Evolutionary conservation across 139 green algal genomes (phyloP), one percentile per base, ranked within the genome.

Genomic region (Chlorella sorokiniana): DNA sequence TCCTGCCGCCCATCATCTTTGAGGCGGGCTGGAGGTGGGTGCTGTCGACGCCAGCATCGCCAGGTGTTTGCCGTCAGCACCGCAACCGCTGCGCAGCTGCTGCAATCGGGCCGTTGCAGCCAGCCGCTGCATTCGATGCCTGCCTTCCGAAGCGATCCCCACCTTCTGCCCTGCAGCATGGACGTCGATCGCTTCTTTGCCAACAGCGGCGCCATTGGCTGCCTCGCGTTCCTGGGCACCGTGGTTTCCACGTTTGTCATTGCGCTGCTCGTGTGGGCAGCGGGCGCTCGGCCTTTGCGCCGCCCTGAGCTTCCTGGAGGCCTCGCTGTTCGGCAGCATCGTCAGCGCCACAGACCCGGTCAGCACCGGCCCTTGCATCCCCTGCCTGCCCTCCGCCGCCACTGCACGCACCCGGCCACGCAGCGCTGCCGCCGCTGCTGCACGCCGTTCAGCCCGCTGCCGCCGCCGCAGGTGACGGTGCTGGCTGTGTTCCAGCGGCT

Each of bases 1-100:
- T 95, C 0, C 84, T 95, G n/a, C 91, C 91, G 14, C 91, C 92
- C 45, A 95, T 95, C 71, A 91, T 95, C 29, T 94, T 93, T 79
- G 82, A 86, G 18, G 81, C 88, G 4, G 91, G 91, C 16, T 94
- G 88, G n/a, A 62, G 41, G n/a, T 61, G 62, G 18, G 62, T 10
- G n/a, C n/a, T n/a, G n/a, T n/a, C n/a, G n/a, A n/a, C n/a, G n/a
- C n/a, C n/a, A n/a, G n/a, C n/a, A n/a, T n/a, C n/a, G n/a, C n/a
- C n/a, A n/a, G n/a, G n/a, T n/a, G n/a, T n/a, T n/a, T n/a, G n/a
- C n/a, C n/a, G n/a, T n/a, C n/a, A n/a, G n/a, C n/a, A n/a, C n/a
- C n/a, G n/a, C n/a, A n/a, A n/a, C n/a, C n/a, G n/a, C n/a, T n/a
- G n/a, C n/a, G n/a, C n/a, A n/a, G n/a, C n/a, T n/a, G n/a, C n/a